phyloP scores from a whole-genome alignment of 1,139 yeast species.

The Yamadazyma aaseri region DNA sequence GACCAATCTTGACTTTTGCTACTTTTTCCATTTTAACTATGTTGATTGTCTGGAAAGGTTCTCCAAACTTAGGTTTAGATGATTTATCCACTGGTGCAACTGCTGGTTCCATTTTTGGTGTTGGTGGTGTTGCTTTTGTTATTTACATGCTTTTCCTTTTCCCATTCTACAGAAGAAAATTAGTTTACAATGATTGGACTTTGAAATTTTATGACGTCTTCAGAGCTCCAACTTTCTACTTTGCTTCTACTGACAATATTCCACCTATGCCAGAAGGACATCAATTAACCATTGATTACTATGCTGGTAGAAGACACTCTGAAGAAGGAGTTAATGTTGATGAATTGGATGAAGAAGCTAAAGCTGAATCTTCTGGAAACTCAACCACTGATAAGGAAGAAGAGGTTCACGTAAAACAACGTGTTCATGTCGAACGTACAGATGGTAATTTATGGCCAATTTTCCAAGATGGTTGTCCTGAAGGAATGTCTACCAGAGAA shows the following conservation, averaged over 20 bases:
- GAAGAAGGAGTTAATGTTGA: conserved; percentile 16
- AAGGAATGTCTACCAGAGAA: conserved; percentile 33
- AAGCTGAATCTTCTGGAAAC: conserved; percentile 14
- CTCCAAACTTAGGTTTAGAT: conserved; percentile 60
- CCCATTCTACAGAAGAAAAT: conserved; percentile 64
- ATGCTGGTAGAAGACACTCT: conserved; percentile 55
- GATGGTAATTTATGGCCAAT: conserved; percentile 10
- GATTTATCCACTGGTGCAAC: conserved; percentile 51
- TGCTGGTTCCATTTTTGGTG: conserved; percentile 59
- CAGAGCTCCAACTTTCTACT: conserved; percentile 58
- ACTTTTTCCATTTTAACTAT: conserved; percentile 63
- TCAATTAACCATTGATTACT: conserved; percentile 58
- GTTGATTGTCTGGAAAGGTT: conserved; percentile 70
- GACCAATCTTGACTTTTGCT: conserved; percentile 60
- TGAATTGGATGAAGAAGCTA: conserved; percentile 17
- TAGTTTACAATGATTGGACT: conserved; percentile 67
- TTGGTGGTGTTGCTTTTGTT: conserved; percentile 54
- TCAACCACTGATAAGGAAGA: conserved; percentile 14
- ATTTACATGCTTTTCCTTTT: conserved; percentile 54
- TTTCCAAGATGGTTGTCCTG: conserved; percentile 14
- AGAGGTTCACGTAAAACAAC: conserved; percentile 8
- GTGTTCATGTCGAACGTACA: conserved; percentile 5
- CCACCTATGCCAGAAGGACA: conserved; percentile 69
- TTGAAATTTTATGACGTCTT: conserved; percentile 56
- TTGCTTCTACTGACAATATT: conserved; percentile 54